phyloP scores from a whole-genome alignment of 257 asterid species.

The Nicotiana obtusifolia region DNA sequence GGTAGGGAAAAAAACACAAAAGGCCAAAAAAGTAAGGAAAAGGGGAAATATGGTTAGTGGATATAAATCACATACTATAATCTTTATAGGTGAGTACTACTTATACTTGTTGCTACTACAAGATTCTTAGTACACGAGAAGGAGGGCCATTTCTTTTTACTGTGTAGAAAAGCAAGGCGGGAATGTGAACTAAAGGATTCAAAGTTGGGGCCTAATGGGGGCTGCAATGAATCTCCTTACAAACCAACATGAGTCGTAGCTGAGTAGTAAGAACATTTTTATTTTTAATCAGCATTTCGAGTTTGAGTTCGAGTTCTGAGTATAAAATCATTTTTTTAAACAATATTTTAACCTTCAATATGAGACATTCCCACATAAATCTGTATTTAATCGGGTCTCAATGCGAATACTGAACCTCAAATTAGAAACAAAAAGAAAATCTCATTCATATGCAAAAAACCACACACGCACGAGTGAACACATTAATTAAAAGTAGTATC shows the following conservation, averaged over 20 bases:
- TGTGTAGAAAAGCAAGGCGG: conserved; percentile 19
- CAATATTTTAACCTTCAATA: too few species aligned
- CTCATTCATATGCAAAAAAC: not conserved
- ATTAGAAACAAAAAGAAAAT: too few species aligned
- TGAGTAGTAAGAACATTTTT: too few species aligned
- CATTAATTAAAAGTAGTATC: conserved; percentile 10
- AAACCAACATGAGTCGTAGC: too few species aligned
- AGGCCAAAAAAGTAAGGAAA: conserved; percentile 72
- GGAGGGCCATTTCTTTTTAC: not conserved
- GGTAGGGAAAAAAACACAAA: conserved; percentile 47
- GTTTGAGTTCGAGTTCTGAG: too few species aligned
- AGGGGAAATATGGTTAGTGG: conserved; percentile 38
- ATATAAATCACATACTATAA: conserved; percentile 27
- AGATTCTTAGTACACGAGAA: conserved; percentile 57
- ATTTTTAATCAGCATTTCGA: too few species aligned
- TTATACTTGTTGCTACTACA: conserved; percentile 19
- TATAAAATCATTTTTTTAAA: too few species aligned
- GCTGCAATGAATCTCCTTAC: not conserved
- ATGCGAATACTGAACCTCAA: too few species aligned
- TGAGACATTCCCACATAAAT: too few species aligned
- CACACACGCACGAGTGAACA: not conserved
- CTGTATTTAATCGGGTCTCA: too few species aligned
- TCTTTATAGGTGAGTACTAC: not conserved
- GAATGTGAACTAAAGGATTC: conserved; percentile 41
- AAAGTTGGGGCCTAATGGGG: conserved; percentile 22